Base-by-base conservation (phyloP, 228 moss, liverwort and hornwort species). In the Sphagnum fallax region DNA sequence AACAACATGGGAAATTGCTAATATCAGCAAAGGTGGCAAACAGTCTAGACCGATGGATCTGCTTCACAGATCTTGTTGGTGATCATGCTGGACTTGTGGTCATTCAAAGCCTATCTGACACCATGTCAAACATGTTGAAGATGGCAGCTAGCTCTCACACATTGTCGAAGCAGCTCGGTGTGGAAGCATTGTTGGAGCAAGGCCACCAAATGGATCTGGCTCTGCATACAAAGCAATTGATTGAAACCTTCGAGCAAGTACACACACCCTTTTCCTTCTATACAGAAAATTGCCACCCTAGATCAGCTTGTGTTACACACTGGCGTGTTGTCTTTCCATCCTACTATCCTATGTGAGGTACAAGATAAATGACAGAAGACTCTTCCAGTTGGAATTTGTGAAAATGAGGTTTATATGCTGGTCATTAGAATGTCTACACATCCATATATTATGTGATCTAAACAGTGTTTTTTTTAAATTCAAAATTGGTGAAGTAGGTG, bases 91-190 rank as follows among this genome's bases (percentile, higher is more conserved):
- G 53, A 1, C 65, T 66, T 52, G 47, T 60, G 13, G 61, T 76
- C 13, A 65, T 47, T 8, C 71, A 71, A 55, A 67, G 61, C 61
- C 65, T 72, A 5, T 18, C 52, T 5, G 65, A 58, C 14, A 60
- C 71, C 0, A 59, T 77, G 10, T 77, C 77, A 13, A 59, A 67
- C 67, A 77, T 67, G 62, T 16, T 77, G 68, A 77, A 77, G 18
- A 77, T 77, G 77, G 77, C 73, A 0, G 66, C 77, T 12, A 72
- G 77, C 11, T 68, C 77, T 61, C 67, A 72, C 12, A 77, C 77
- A 5, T 61, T 77, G 62, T 67, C 77, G 6, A 68, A 72, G 47
- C 77, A 77, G 63, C 63, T 77, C 4, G 63, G 52, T 51, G 67
- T 72, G 5, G 60, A 64, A 47, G 77, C 72, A 11, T 53, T 72